Base-by-base conservation (phyloP, 1,139 yeast species). In the Candida tunisiensis region DNA sequence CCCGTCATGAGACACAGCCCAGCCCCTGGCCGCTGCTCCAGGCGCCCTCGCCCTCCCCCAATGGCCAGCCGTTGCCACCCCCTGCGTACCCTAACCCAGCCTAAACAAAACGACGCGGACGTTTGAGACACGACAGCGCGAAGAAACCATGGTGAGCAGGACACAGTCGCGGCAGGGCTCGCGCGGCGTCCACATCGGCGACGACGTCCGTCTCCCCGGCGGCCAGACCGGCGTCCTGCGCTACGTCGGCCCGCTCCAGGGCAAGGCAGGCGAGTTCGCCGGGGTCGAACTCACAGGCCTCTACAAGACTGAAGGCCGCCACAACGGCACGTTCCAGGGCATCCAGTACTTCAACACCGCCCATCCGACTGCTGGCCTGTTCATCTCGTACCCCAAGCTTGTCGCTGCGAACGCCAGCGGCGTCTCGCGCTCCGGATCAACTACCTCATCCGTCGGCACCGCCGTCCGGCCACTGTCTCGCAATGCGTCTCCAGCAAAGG, bases 271-370 rank as follows among this genome's bases (percentile, higher is more conserved):
- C 0, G 56, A 61, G n/a, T 88, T 74, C 54, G 94, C 85, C 4
- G 98, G 98, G 1, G 64, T 88, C 4, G 95, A 88, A 46, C 56
- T 88, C 25, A 43, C 65, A 8, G 85, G 80, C 3, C 68, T 75
- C 4, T 73, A 74, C 13, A 55, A 62, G 2, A 43, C 42, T 4
- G 59, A 69, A 26, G 98, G 98, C 8, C 77, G 79, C 45, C 83
- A 88, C 44, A 65, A 69, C 38, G 98, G 98, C 6, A 57, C 60
- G 16, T 66, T 69, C 26, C 62, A 69, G 25, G 91, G 78, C 2
- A 41, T 52, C 5, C 47, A 51, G 24, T 82, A 82, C 49, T 83
- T 83, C 45, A 49, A 49, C 3, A 80, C 85, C 0, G 54, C 59
- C 8, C 53, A 49, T 23, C 75, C 83, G 1, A 64, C 64, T 36